phyloP scores from a whole-genome alignment of 495 filamentous ascomycete species.

The Penicillium crystallinum region DNA sequence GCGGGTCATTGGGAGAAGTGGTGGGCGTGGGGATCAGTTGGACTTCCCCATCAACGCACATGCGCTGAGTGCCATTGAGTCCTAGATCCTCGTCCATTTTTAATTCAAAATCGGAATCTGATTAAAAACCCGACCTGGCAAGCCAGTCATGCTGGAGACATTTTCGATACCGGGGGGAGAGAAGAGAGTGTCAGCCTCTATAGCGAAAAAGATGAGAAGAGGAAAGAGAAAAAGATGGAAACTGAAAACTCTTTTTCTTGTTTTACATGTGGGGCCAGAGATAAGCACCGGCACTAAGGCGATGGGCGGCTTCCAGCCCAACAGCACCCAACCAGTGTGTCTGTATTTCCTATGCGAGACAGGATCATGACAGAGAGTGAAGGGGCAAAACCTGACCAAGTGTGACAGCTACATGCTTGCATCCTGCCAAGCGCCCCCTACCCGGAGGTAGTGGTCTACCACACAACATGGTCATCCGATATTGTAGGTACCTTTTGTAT shows the following conservation, averaged over 20 bases:
- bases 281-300: neutral
- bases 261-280: neutral
- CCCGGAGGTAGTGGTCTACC: too few species aligned
- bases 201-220: neutral
- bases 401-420: too few species aligned
- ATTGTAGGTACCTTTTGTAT: too few species aligned
- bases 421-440: too few species aligned
- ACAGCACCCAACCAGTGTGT: too few species aligned
- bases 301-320: neutral
- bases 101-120: neutral
- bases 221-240: neutral
- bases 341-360: too few species aligned
- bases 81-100: slow-evolving; percentile 6
- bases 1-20: slow-evolving; percentile 45
- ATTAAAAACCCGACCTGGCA: neutral
- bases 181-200: neutral
- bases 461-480: too few species aligned
- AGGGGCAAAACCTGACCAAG: too few species aligned
- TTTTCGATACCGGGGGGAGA: neutral
- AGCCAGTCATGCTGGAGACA: neutral
- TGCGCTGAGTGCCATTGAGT: slow-evolving; percentile 18
- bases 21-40: slow-evolving; percentile 48
- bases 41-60: slow-evolving; percentile 28
- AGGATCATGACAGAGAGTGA: too few species aligned
- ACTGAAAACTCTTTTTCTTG: neutral